Evolutionary conservation across 2,329 filamentous ascomycete species (phyloP).

Genomic region (Teratosphaeria pseudoeucalypti): DNA sequence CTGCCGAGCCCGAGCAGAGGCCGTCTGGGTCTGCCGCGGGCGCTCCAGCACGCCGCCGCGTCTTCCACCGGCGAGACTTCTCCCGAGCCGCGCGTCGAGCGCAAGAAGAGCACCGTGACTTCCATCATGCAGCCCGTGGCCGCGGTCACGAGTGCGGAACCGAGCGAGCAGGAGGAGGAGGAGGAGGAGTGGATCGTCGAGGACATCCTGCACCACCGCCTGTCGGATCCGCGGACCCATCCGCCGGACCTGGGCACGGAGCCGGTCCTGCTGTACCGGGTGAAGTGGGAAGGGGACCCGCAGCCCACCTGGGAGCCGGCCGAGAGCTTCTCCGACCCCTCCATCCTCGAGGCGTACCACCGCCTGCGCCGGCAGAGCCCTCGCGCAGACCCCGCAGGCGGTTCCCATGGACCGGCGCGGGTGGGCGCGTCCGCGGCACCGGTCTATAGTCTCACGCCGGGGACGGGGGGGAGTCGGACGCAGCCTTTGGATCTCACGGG

Average conservation of each 20-base stretch:
- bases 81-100: not conserved
- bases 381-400: not conserved
- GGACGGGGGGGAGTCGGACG: not conserved
- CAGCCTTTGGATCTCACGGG: not conserved
- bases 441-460: not conserved
- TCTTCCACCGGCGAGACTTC: not conserved
- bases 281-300: constrained; percentile 24
- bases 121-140: constrained; percentile 3
- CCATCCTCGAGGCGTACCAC: constrained; percentile 18
- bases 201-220: constrained; percentile 18
- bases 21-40: not conserved
- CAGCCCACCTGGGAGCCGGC: constrained; percentile 25
- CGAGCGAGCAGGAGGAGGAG: constrained; percentile 6
- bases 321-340: constrained; percentile 20
- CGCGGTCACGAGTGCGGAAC: not conserved
- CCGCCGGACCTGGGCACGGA: constrained; percentile 13
- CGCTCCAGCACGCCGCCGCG: not conserved
- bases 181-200: constrained; percentile 20
- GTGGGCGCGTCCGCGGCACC: not conserved
- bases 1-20: not conserved
- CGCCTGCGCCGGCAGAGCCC: not conserved
- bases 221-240: constrained; percentile 22
- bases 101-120: constrained; percentile 1
- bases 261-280: constrained; percentile 22
- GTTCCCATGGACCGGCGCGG: not conserved